phyloP scores from a whole-genome alignment of 176 grass and related monocot genomes.

The Puya raimondii region DNA sequence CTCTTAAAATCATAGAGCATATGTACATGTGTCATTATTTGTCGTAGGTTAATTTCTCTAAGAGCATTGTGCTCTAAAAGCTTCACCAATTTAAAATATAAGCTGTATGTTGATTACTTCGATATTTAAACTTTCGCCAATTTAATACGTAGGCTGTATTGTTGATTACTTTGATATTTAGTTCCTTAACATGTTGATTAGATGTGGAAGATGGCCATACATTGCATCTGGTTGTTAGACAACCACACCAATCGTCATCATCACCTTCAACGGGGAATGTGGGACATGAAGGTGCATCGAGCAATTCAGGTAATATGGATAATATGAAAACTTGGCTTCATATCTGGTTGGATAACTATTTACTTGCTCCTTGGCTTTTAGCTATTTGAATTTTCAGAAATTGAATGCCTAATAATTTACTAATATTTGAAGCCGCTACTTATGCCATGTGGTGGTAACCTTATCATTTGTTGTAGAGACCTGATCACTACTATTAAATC shows the following conservation, averaged over 20 bases:
- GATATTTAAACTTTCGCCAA: not conserved
- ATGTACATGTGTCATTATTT: too few relatives aligned
- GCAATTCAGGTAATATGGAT: slow-evolving; percentile 4
- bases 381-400: too few relatives aligned
- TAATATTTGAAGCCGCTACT: too few relatives aligned
- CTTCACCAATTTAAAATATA: too few relatives aligned
- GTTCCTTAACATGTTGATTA: slow-evolving; percentile 46
- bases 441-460: too few relatives aligned
- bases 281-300: slow-evolving; percentile 47
- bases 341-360: not conserved
- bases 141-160: too few relatives aligned
- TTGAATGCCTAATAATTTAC: too few relatives aligned
- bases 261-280: slow-evolving; percentile 36
- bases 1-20: too few relatives aligned
- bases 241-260: slow-evolving; percentile 44
- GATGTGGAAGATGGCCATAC: slow-evolving; percentile 99
- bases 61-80: too few relatives aligned
- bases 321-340: not conserved
- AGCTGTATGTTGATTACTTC: not conserved
- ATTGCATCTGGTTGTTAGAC: slow-evolving; percentile 95
- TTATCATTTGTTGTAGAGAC: not conserved
- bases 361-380: not conserved
- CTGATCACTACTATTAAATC: not conserved
- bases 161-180: slow-evolving; percentile 4
- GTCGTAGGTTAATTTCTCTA: too few relatives aligned